Evolutionary conservation across 176 grass and related monocot genomes (phyloP), one percentile per base, ranked within the genome.

Genomic region (Pontederia crassipes): DNA sequence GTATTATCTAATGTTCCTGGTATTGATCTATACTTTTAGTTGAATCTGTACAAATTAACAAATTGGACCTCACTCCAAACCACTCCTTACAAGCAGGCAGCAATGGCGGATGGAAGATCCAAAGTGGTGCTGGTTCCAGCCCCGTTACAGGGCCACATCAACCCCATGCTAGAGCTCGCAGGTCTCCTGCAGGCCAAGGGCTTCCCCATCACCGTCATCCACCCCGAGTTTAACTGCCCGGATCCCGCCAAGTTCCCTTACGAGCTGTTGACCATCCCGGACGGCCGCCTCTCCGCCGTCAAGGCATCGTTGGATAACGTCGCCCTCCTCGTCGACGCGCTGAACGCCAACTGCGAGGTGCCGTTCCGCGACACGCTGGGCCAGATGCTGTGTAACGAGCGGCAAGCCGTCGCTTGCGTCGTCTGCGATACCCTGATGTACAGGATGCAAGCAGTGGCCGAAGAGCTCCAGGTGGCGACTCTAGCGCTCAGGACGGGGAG

Each of bases 111-210:
- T 24, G 20, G 20, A 24, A 24, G 20, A 1, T 1, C 20, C 20
- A 24, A 24, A 10, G 63, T 76, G 17, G 18, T 67, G 17, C 17
- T 76, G 50, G 67, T 68, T 59, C 74, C 74, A 3, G 10, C 58
- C 14, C 74, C 74, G 11, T 76, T 58, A 14, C 59, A 74, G 64
- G 72, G 72, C 24, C 59, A 74, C 26, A 63, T 74, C 61, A 74
- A 64, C 12, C 74, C 74, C 35, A 76, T 76, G 64, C 12, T 76
- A 15, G 54, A 76, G 49, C 11, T 76, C 8, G 74, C 74, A 14
- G 50, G 24, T 2, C 1, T 68, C 27, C 74, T 76, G 15, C 64
- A 60, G 32, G 46, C 54, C 18, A 35, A 10, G 0, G 68, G 52
- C 54, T 79, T 79, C 61, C 46, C 60, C 3, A 61, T 79, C 61